Base-by-base conservation (phyloP, 225 moss, liverwort and hornwort genomes). In the Marchantia polymorpha region DNA sequence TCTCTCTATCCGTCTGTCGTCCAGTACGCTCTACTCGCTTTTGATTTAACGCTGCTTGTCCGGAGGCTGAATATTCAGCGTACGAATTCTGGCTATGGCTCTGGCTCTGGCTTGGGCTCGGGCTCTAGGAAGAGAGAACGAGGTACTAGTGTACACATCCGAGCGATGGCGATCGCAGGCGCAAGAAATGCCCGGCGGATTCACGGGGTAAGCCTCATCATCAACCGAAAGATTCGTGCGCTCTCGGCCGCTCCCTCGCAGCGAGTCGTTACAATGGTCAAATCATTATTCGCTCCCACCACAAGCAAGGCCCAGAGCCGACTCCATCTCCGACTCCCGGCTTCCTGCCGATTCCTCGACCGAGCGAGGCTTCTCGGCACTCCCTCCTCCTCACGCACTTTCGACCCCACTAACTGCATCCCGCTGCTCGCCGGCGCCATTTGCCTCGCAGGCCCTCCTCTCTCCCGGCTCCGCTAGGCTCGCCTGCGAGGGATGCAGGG, bases 71-170 rank as follows among this genome's bases (percentile, higher is more conserved):
- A 65, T 65, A 65, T 27, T 65, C 25, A 65, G 29, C 22, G 25
- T 26, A 65, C 65, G 65, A 26, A 23, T 65, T 25, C 10, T 22
- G 23, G 23, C 7, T 61, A n/a, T 67, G 67, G 0, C 30, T 0
- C 26, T 7, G 39, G 39, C n/a, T n/a, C n/a, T n/a, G 39, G 39
- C 39, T 5, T 39, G n/a, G n/a, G 1, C 10, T 26, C 25, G 27
- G 65, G 25, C 59, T 65, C 65, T 65, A 26, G 29, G 0, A 25
- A 67, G 29, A 67, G 29, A 30, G 27, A 29, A 67, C 31, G 31
- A 67, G 31, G 31, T 67, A 31, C 67, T 17, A 29, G 67, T 67
- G 67, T 67, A 67, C 67, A 67, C 67, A 67, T 67, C 67, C 67
- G 27, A 27, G 27, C 12, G 67, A 30, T 67, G 30, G 30, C 27